These are phyloP conservation scores for Corinectria fuckeliana DNA, from an alignment of 2,329 filamentous ascomycete species.

Conservation along the genomic window DNA sequence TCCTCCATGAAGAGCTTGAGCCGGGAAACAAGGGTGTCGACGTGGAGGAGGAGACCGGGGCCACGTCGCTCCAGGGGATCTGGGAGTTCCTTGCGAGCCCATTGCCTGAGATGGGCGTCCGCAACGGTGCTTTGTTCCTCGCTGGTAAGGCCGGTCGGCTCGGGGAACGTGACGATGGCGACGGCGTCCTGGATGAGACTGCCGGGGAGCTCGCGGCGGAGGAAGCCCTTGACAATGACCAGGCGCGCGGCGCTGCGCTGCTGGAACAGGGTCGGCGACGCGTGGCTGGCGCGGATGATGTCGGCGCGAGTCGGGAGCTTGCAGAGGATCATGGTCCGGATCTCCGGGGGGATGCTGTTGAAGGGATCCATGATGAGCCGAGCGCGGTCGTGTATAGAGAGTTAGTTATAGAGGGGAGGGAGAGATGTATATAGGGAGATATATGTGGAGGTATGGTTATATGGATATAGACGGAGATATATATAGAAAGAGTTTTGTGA, in stretches of 20 bases:
- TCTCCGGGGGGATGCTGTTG: background rate
- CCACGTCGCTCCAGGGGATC: background rate
- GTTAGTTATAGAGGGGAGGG: background rate
- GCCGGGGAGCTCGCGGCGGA: background rate
- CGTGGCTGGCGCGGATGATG: background rate
- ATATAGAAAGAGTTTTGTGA: background rate
- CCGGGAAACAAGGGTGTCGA: background rate
- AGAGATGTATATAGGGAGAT: background rate
- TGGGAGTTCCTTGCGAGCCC: background rate
- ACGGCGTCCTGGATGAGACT: slow-evolving; percentile 2
- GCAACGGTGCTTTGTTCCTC: background rate
- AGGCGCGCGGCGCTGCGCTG: background rate
- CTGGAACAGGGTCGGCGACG: background rate
- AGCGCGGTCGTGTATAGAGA: too few relatives aligned
- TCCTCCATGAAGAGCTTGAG: slow-evolving; percentile 9
- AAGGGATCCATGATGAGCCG: background rate
- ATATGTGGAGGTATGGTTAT: too few relatives aligned
- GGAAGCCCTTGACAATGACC: background rate
- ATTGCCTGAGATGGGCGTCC: background rate
- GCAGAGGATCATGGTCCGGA: background rate
- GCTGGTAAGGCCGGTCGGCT: background rate
- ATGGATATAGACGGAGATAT: too few relatives aligned
- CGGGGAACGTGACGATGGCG: slow-evolving; percentile 6
- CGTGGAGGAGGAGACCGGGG: background rate
- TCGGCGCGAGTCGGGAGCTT: background rate